phyloP scores from a whole-genome alignment of 2,329 filamentous ascomycete genomes.

The Paecilomyces variotii region DNA sequence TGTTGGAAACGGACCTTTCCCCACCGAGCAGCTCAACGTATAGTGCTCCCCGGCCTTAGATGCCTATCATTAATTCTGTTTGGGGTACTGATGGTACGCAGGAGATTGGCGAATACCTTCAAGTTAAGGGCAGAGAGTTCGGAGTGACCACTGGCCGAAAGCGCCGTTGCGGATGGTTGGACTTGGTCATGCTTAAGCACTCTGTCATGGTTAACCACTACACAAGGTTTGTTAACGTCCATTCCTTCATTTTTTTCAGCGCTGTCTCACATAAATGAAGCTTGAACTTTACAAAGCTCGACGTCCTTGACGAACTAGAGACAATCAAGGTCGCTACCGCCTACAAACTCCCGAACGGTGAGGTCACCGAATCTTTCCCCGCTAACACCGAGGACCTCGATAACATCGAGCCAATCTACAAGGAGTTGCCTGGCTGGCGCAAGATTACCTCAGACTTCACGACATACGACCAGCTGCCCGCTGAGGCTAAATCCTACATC shows the following conservation, averaged over 20 bases:
- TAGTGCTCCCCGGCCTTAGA: neutral
- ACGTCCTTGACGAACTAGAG: constrained; percentile 56
- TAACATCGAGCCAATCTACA: constrained; percentile 50
- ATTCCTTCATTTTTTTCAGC: neutral
- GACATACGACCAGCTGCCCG: constrained; percentile 50
- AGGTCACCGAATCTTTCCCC: constrained; percentile 47
- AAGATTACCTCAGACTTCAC: constrained; percentile 49
- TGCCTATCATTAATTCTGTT: neutral
- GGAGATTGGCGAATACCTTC: constrained; percentile 48
- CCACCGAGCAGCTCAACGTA: constrained; percentile 52
- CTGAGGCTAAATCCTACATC: constrained; percentile 52
- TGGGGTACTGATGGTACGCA: neutral
- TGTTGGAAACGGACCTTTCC: constrained; percentile 54
- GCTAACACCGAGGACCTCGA: constrained; percentile 46
- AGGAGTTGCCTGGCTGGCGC: constrained; percentile 56
- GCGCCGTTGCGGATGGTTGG: constrained; percentile 58
- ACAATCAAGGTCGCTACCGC: constrained; percentile 54
- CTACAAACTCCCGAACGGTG: constrained; percentile 46
- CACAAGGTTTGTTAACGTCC: constrained; percentile 17
- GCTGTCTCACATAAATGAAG: constrained; percentile 9
- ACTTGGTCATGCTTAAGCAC: constrained; percentile 57
- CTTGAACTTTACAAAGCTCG: constrained; percentile 58
- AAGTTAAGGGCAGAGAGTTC: constrained; percentile 47
- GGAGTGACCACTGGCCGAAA: constrained; percentile 54
- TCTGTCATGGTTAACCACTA: constrained; percentile 49